A percentile compares a stretch with the other conserved stretches of the same genome.
phyloP scores from a whole-genome alignment of 345 rosid species.

The Turnera subulata region DNA sequence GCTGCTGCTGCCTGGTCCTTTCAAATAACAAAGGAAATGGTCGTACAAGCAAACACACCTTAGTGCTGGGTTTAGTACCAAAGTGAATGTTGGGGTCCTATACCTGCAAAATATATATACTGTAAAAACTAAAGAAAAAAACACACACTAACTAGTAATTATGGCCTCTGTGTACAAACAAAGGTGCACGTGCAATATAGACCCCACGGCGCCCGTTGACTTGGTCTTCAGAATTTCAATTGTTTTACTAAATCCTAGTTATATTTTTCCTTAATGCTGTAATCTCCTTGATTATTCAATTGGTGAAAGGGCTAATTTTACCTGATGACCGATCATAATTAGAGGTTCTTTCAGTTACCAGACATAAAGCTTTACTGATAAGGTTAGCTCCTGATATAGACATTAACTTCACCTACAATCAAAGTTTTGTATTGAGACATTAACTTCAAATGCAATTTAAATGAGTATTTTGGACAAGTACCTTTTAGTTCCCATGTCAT shows the following conservation, averaged over 20 bases:
- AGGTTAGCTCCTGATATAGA: slow-evolving; percentile 15
- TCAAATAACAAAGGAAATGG: no score
- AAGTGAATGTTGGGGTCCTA: slow-evolving; percentile 9
- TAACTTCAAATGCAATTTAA: slow-evolving; percentile 14
- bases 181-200: slow-evolving; percentile 44
- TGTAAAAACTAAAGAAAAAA: no score
- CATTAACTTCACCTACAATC: slow-evolving; percentile 4
- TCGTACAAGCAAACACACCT: neutral
- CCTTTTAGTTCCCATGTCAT: neutral
- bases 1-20: no score
- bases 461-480: neutral
- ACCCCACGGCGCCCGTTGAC: slow-evolving; percentile 30
- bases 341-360: slow-evolving; percentile 16
- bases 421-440: neutral
- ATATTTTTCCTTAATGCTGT: no score
- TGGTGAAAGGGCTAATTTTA: no score
- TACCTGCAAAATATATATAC: slow-evolving; percentile 1
- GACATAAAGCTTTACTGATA: slow-evolving; percentile 11
- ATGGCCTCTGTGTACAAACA: slow-evolving; percentile 14
- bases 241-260: no score
- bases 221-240: slow-evolving; percentile 20
- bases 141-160: slow-evolving; percentile 15
- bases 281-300: no score
- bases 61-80: slow-evolving; percentile 1
- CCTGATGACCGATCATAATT: neutral